Conservation (phyloP, 225 moss, liverwort and hornwort genomes). For the Thuidium tamariscinum region DNA sequence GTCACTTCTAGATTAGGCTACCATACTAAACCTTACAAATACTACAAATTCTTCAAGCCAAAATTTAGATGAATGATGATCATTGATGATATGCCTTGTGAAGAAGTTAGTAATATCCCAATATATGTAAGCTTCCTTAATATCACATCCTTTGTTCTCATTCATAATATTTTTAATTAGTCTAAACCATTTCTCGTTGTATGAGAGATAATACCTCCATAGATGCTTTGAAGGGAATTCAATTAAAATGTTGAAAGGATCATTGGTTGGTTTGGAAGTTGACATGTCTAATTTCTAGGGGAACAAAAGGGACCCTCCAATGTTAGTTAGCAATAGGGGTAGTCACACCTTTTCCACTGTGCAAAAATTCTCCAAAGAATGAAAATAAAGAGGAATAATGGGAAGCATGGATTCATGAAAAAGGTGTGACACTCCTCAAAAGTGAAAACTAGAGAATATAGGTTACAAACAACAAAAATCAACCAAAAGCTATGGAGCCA, state of each 20-base stretch:
- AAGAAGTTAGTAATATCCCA: not conserved
- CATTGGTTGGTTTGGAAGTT: no score
- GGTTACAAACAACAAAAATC: no score
- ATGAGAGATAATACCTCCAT: not conserved
- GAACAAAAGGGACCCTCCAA: not conserved
- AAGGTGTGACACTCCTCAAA: no score
- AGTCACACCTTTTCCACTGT: no score
- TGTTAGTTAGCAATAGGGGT: not conserved
- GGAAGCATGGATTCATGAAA: no score
- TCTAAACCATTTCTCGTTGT: fast-evolving
- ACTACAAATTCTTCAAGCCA: not conserved
- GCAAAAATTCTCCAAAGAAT: no score
- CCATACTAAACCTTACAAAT: not conserved
- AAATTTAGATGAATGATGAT: not conserved
- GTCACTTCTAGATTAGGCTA: not conserved
- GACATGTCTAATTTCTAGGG: fast-evolving
- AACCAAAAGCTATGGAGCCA: no score
- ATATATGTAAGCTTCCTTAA: not conserved
- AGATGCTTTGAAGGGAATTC: fast-evolving
- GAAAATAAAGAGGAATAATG: no score
- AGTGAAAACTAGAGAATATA: no score
- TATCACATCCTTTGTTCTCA: not conserved
- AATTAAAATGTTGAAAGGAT: not conserved
- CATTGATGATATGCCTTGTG: not conserved
- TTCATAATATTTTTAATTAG: fast-evolving